Conservation (phyloP, 1,284 basidiomycete species). For the Fistulina hepatica region DNA sequence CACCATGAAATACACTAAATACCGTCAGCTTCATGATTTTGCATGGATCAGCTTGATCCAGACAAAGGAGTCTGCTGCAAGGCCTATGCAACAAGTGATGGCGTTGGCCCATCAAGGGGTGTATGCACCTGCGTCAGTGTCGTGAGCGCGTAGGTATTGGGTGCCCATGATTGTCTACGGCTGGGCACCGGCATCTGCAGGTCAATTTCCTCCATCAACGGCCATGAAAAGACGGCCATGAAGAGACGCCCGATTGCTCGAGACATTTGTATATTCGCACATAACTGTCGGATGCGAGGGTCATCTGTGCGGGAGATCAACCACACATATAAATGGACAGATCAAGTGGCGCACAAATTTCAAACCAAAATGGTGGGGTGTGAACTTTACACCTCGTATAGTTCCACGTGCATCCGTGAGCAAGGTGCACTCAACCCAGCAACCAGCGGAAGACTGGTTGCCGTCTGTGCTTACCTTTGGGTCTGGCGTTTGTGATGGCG, state of each 20-base stretch:
- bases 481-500: conserved; percentile 26
- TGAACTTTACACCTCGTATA: conserved; percentile 76
- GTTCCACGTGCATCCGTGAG: conserved; percentile 78
- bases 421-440: conserved; percentile 69
- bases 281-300: conserved; percentile 77
- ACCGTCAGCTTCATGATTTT: conserved; percentile 70
- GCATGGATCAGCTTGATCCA: conserved; percentile 30
- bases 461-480: conserved; percentile 18
- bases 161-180: conserved; percentile 27
- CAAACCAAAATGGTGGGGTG: conserved; percentile 75
- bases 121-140: conserved; percentile 58
- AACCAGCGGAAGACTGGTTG: too few relatives aligned
- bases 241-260: conserved; percentile 66
- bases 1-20: conserved; percentile 93
- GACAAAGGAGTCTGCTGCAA: too few relatives aligned
- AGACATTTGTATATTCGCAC: conserved; percentile 86
- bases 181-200: conserved; percentile 45
- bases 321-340: too few relatives aligned
- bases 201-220: too few relatives aligned
- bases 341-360: conserved; percentile 52
- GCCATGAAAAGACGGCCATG: conserved; percentile 74
- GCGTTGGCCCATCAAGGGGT: conserved; percentile 43
- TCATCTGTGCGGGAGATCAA: conserved; percentile 43
- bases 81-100: conserved; percentile 48
- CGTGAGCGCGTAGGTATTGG: conserved; percentile 42